Evolutionary conservation across 1,284 basidiomycete species (phyloP).

Genomic region (Marasmius tenuissimus): DNA sequence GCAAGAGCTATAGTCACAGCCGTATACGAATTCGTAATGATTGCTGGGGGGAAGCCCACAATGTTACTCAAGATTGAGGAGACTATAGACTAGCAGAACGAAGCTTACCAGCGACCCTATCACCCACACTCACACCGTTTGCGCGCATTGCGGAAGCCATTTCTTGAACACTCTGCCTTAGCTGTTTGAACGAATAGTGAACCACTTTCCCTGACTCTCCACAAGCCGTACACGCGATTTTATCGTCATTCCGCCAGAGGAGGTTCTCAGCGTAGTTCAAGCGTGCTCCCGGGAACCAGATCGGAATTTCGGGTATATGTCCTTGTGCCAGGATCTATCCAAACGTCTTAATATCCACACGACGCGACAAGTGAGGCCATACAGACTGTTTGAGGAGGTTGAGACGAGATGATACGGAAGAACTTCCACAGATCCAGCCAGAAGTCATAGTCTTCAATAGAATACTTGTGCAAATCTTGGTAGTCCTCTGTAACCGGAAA

Average conservation of each 20-base stretch:
- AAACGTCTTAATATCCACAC: neutral
- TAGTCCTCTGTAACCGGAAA: slow-evolving; percentile 14
- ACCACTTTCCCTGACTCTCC: slow-evolving; percentile 49
- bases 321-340: slow-evolving; percentile 41
- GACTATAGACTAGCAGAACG: neutral
- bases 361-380: neutral
- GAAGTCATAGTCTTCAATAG: slow-evolving; percentile 19
- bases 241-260: slow-evolving; percentile 60
- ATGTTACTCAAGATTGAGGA: neutral
- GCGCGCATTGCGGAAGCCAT: slow-evolving; percentile 58
- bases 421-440: slow-evolving; percentile 22
- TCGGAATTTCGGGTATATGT: slow-evolving; percentile 58
- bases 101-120: slow-evolving; percentile 63
- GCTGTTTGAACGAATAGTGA: slow-evolving; percentile 51
- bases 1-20: slow-evolving; percentile 62
- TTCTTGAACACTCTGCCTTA: slow-evolving; percentile 49
- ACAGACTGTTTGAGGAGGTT: slow-evolving; percentile 42
- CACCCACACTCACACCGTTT: slow-evolving; percentile 55
- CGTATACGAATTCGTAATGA: slow-evolving; percentile 60
- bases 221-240: slow-evolving; percentile 53
- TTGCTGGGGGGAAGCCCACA: slow-evolving; percentile 35
- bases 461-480: slow-evolving; percentile 21
- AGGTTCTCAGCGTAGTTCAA: slow-evolving; percentile 92
- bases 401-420: slow-evolving; percentile 17
- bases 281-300: slow-evolving; percentile 75